Evolutionary conservation across 441 rosid genomes (phyloP).

Genomic region (Erodium texanum): DNA sequence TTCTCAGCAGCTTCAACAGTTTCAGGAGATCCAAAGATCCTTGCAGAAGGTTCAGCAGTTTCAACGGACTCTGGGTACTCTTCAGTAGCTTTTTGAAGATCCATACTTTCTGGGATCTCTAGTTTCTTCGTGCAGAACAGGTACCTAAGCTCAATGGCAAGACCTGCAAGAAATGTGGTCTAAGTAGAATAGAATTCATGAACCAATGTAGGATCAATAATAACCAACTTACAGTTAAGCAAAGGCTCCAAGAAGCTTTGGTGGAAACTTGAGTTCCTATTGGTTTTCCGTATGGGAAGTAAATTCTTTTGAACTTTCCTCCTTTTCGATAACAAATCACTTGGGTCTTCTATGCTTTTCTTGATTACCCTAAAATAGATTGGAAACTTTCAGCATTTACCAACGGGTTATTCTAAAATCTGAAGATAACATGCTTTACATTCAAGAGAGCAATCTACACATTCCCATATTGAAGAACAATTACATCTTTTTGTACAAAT

Average conservation of each 20-base stretch:
- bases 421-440: background rate
- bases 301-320: slow-evolving; percentile 35
- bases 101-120: slow-evolving; percentile 18
- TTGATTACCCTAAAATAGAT: slow-evolving; percentile 42
- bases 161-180: slow-evolving; percentile 33
- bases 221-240: slow-evolving; percentile 51
- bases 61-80: slow-evolving; percentile 5
- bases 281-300: slow-evolving; percentile 37
- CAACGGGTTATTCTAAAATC: background rate
- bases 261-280: slow-evolving; percentile 28
- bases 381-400: background rate
- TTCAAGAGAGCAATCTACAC: background rate
- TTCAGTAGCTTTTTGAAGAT: slow-evolving; percentile 14
- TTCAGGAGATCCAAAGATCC: slow-evolving; percentile 20
- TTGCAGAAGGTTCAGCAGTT: slow-evolving; percentile 25
- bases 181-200: slow-evolving; percentile 14
- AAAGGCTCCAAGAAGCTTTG: slow-evolving; percentile 42
- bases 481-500: background rate
- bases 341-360: slow-evolving; percentile 44
- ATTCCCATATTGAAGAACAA: background rate
- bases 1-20: slow-evolving; percentile 2
- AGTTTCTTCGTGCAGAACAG: slow-evolving; percentile 26
- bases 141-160: slow-evolving; percentile 33
- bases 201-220: slow-evolving; percentile 9
- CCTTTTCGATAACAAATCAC: slow-evolving; percentile 53